Conservation (phyloP, 768 basidiomycete species). For the Leucogyrophana mollusca region DNA sequence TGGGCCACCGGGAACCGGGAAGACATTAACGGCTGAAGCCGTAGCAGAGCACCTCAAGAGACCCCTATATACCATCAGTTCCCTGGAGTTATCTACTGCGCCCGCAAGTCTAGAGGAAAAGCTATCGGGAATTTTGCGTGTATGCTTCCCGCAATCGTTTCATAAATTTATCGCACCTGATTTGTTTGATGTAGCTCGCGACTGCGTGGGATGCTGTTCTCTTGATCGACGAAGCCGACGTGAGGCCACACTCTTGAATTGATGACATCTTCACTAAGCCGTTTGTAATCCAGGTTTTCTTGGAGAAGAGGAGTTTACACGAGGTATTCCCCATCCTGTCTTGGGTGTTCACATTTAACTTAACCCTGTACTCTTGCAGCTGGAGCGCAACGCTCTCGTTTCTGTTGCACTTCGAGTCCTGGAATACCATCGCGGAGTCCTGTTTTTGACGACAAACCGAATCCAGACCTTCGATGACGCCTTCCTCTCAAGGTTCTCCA, state of each 20-base stretch:
- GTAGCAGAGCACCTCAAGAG: slow-evolving; percentile 54
- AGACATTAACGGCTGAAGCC: slow-evolving; percentile 60
- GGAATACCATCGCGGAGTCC: slow-evolving; percentile 56
- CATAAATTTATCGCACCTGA: slow-evolving; percentile 17
- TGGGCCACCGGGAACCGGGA: slow-evolving; percentile 36
- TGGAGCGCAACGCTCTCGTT: slow-evolving; percentile 71
- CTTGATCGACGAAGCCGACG: slow-evolving; percentile 48
- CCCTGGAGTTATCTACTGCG: slow-evolving; percentile 53
- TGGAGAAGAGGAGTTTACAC: slow-evolving; percentile 64
- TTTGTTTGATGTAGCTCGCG: slow-evolving; percentile 47
- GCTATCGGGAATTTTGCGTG: slow-evolving; percentile 25
- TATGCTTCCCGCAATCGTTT: background rate
- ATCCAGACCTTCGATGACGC: slow-evolving; percentile 65
- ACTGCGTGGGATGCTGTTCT: slow-evolving; percentile 63
- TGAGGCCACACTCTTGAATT: background rate
- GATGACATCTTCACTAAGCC: too few species aligned
- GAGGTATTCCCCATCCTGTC: slow-evolving; percentile 24
- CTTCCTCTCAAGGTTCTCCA: slow-evolving; percentile 66
- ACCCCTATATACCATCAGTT: slow-evolving; percentile 52
- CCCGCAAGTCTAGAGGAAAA: slow-evolving; percentile 42
- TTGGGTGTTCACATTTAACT: background rate
- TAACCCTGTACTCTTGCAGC: slow-evolving; percentile 6
- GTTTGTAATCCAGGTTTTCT: slow-evolving; percentile 55
- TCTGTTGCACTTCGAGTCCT: slow-evolving; percentile 66
- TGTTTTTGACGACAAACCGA: slow-evolving; percentile 57